phyloP scores from a whole-genome alignment of 202 grass and related monocot species.

The Schoenoplectus triqueter region DNA sequence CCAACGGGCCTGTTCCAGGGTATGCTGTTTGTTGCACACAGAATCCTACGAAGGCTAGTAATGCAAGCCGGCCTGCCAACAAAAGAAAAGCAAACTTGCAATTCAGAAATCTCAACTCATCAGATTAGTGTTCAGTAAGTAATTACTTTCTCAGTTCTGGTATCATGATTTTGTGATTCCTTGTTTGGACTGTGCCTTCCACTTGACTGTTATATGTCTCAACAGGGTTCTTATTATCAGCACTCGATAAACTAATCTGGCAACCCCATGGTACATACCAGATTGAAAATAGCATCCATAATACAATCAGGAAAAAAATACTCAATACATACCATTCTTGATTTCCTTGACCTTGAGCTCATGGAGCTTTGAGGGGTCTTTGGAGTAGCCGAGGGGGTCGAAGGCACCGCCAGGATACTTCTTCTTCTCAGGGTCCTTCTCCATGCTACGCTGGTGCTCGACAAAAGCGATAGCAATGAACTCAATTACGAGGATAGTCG shows the following conservation, averaged over 20 bases:
- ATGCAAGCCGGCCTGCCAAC: slow-evolving; percentile 74
- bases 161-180: background rate
- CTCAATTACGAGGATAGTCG: slow-evolving; percentile 88
- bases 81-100: too few relatives aligned
- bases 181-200: background rate
- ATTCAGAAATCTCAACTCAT: too few relatives aligned
- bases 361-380: slow-evolving; percentile 85
- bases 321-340: slow-evolving; percentile 67
- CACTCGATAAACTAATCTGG: background rate
- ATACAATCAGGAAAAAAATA: background rate
- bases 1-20: slow-evolving; percentile 84
- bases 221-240: background rate
- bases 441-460: slow-evolving; percentile 99
- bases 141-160: background rate
- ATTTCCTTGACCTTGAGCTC: slow-evolving; percentile 99
- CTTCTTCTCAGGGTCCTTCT: slow-evolving; percentile 99
- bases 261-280: background rate
- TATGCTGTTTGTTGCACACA: slow-evolving; percentile 94
- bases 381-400: slow-evolving; percentile 96
- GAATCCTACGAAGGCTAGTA: slow-evolving; percentile 90
- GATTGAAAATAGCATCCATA: too few relatives aligned
- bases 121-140: background rate
- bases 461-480: slow-evolving; percentile 97
- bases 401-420: slow-evolving; percentile 99
- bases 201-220: background rate